These are phyloP conservation scores for Trichoderma arundinaceum DNA, from an alignment of 2,329 filamentous ascomycete species.

Conservation along the genomic window DNA sequence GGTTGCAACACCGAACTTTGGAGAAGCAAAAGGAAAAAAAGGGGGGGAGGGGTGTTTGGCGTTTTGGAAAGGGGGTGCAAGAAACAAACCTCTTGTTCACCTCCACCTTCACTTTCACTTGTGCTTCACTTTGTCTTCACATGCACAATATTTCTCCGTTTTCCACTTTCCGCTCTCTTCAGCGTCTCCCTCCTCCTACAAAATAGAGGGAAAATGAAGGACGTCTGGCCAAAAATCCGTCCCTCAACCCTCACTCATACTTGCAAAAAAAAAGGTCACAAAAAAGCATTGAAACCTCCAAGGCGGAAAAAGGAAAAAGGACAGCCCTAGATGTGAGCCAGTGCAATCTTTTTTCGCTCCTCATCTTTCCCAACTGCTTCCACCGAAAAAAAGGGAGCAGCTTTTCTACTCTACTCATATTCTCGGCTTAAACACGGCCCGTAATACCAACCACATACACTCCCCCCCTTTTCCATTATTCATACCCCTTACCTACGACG, in stretches of 20 bases:
- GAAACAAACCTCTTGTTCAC: background rate
- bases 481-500: no score
- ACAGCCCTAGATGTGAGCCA: slow-evolving; percentile 12
- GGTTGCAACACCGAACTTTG: background rate
- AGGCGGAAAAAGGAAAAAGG: slow-evolving; percentile 8
- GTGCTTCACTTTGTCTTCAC: background rate
- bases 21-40: background rate
- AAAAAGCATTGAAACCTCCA: background rate
- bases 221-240: no score
- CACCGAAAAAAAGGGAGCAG: no score
- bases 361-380: no score
- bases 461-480: background rate
- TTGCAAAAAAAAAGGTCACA: no score
- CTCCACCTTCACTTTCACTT: background rate
- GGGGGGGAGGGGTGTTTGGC: background rate
- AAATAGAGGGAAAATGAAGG: no score
- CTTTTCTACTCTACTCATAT: background rate
- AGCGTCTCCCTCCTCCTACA: no score
- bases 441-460: background rate
- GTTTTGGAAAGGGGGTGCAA: background rate
- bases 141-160: background rate
- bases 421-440: background rate
- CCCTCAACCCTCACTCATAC: no score
- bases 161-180: background rate
- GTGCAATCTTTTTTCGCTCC: background rate